These are phyloP conservation scores for Peniophora sp. DNA, from an alignment of 1,284 basidiomycete genomes.

Conservation along the genomic window DNA sequence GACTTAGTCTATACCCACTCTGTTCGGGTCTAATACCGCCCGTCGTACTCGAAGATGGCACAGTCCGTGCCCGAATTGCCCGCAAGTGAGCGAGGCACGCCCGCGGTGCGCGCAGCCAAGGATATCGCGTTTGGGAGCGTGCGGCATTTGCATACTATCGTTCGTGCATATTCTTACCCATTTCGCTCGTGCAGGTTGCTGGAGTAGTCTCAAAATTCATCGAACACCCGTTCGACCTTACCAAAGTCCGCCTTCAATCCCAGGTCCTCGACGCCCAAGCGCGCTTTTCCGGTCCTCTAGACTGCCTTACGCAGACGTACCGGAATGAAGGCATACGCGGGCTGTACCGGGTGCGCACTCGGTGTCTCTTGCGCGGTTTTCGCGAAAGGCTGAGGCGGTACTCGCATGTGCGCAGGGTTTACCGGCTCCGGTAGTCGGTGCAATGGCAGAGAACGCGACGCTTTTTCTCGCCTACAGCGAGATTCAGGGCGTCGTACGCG, in stretches of 20 bases:
- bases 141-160: conserved; percentile 14
- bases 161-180: background rate
- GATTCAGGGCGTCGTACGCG: conserved; percentile 63
- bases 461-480: conserved; percentile 85
- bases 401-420: conserved; percentile 51
- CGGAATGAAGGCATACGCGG: conserved; percentile 70
- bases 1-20: background rate
- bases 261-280: conserved; percentile 70
- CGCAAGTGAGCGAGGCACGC: conserved; percentile 12
- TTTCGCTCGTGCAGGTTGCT: conserved; percentile 40
- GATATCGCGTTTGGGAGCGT: conserved; percentile 57
- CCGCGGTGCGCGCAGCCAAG: conserved; percentile 34
- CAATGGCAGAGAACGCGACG: conserved; percentile 87
- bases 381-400: conserved; percentile 1
- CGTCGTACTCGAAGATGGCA: conserved; percentile 13
- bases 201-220: conserved; percentile 81
- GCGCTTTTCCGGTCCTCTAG: conserved; percentile 71
- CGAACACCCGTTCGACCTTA: conserved; percentile 82
- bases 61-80: conserved; percentile 5
- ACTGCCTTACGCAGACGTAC: conserved; percentile 77
- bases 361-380: conserved; percentile 4
- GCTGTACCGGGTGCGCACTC: conserved; percentile 64
- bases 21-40: conserved; percentile 15
- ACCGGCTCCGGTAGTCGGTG: conserved; percentile 81
- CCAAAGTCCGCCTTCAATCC: conserved; percentile 78